Percentiles rank a stretch among this genome's conserved stretches.
These are phyloP conservation scores for Fereydounia khargensis DNA, from an alignment of 1,284 basidiomycete genomes.

Conservation along the genomic window DNA sequence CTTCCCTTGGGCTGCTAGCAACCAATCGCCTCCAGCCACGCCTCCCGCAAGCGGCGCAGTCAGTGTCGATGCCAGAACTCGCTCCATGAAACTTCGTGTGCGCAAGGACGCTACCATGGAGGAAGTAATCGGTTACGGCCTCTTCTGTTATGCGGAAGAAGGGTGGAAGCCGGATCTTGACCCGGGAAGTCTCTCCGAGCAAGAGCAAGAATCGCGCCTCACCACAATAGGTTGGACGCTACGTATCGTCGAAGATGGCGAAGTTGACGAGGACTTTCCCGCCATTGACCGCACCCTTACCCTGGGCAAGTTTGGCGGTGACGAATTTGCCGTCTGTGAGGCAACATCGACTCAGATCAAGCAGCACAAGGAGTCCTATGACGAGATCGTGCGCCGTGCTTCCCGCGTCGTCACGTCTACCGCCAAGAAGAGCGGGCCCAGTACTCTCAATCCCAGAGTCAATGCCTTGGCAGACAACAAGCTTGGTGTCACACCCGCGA, in stretches of 20 bases:
- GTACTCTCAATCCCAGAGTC: too few species aligned
- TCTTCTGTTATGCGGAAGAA: constrained; percentile 89
- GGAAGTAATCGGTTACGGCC: constrained; percentile 87
- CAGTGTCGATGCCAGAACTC: constrained; percentile 28
- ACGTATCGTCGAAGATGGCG: constrained; percentile 92
- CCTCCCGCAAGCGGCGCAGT: constrained; percentile 32
- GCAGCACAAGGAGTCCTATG: constrained; percentile 68
- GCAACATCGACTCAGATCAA: constrained; percentile 71
- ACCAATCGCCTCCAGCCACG: constrained; percentile 9
- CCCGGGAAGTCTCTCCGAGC: constrained; percentile 54
- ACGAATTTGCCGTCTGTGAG: constrained; percentile 80
- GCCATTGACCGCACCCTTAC: constrained; percentile 84
- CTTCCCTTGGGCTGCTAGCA: constrained; percentile 73
- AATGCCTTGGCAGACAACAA: too few species aligned
- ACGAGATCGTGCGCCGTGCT: constrained; percentile 18
- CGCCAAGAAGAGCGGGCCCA: background rate
- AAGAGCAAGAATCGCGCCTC: constrained; percentile 65
- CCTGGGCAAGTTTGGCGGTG: constrained; percentile 83
- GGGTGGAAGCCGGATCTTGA: constrained; percentile 75
- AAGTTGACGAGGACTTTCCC: constrained; percentile 97
- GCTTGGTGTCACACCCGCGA: constrained; percentile 1
- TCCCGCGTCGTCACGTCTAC: constrained; percentile 9
- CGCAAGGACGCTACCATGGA: constrained; percentile 87
- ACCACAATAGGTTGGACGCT: constrained; percentile 89
- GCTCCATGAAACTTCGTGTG: constrained; percentile 65